Base-by-base conservation (phyloP, 106 monocot species). In the Dioscorea alata region DNA sequence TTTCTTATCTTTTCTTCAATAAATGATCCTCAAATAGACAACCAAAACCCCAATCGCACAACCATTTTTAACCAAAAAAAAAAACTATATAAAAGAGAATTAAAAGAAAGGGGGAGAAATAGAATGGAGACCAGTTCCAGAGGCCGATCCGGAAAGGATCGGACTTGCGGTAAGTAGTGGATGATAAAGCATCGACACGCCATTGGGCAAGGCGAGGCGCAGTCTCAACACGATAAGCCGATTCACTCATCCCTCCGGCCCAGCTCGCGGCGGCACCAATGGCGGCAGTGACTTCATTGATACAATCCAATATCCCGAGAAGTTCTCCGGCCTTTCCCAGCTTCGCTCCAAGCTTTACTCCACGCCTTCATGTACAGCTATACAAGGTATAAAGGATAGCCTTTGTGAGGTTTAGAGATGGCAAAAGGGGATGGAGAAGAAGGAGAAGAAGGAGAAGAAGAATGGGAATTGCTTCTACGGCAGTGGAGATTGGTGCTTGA, bases 111-210 rank as follows among this genome's bases (percentile, higher is more conserved):
- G 4, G 31, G 16, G 13, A 28, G n/a, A n/a, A n/a, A n/a, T n/a
- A 18, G 24, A 13, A 75, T 8, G n/a, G 42, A 25, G 49, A 86
- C 95, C 95, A 92, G 68, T 89, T 89, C 91, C 92, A 96, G 31
- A 86, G 60, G 60, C 92, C 96, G 66, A 96, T 96, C 60, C 67
- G 79, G 84, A 96, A 96, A 63, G 92, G 89, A 22, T 88, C 79
- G 61, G 92, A 96, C 69, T 92, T 92, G 49, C 86, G 89, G 49
- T 84, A 92, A n/a, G 82, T 78, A 70, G 59, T 88, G 51, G 83
- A 77, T 20, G 81, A 73, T 61, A 85, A 78, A 28, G 83, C 48
- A n/a, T 91, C 89, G 78, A 96, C 81, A 73, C 76, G 64, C 91
- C 92, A 96, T 71, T 92, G 96, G 21, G 89, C 92, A 54, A 92